Percentiles rank a stretch among this genome's conserved stretches.
phyloP scores from a whole-genome alignment of 2,329 filamentous ascomycete genomes.

The Alternaria angustiovoidea region DNA sequence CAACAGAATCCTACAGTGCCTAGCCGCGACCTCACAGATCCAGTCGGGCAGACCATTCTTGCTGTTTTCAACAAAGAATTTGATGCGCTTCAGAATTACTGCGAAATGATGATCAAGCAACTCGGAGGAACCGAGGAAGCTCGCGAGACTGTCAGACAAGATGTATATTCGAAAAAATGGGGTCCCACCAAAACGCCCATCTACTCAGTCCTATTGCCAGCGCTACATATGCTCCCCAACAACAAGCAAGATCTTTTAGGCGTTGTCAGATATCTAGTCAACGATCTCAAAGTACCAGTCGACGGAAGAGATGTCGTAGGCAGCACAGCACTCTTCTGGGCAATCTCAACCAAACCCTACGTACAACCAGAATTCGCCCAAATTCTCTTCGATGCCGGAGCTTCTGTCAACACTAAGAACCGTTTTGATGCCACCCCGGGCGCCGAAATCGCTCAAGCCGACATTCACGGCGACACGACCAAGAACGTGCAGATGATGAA shows the following conservation, averaged over 20 bases:
- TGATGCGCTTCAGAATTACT: constrained; percentile 9
- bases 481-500: constrained; percentile 23
- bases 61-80: constrained; percentile 4
- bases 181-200: constrained; percentile 21
- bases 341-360: constrained; percentile 26
- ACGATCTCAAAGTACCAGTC: constrained; percentile 20
- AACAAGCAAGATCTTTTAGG: constrained; percentile 9
- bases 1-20: constrained; percentile 13
- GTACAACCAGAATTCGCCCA: constrained; percentile 23
- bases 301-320: constrained; percentile 22
- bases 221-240: constrained; percentile 12
- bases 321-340: constrained; percentile 22
- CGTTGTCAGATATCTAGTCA: constrained; percentile 18
- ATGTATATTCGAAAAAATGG: constrained; percentile 21
- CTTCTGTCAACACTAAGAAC: constrained; percentile 21
- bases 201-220: constrained; percentile 20
- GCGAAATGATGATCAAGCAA: constrained; percentile 9
- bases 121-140: constrained; percentile 11
- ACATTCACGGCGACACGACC: constrained; percentile 17
- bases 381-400: constrained; percentile 26
- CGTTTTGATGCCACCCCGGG: constrained; percentile 19
- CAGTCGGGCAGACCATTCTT: constrained; percentile 18
- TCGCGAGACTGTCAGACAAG: constrained; percentile 13
- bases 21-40: constrained; percentile 21
- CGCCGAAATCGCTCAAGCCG: constrained; percentile 23